Evolutionary conservation across 345 rosid genomes (phyloP).

Genomic region (Populus nigra): DNA sequence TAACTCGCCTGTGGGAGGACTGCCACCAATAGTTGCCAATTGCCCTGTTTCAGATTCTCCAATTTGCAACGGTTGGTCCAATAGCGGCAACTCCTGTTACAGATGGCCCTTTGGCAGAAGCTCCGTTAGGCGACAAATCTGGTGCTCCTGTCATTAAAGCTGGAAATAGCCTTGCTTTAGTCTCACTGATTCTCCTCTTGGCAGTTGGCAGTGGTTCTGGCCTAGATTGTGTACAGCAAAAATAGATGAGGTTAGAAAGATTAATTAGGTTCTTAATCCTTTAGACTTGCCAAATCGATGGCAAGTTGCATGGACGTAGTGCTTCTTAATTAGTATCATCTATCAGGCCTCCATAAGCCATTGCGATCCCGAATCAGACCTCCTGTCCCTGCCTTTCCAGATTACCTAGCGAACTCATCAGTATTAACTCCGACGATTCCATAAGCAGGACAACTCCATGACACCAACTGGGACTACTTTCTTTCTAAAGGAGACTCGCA

Average conservation of each 20-base stretch:
- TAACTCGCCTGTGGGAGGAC: not conserved
- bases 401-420: no score
- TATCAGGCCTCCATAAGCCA: no score
- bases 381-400: no score
- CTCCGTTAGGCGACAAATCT: not conserved
- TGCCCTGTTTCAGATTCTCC: not conserved
- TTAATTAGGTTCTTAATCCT: not conserved
- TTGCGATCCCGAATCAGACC: no score
- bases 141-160: not conserved
- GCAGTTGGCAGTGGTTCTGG: not conserved
- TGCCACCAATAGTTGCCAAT: not conserved
- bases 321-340: not conserved
- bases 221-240: not conserved
- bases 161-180: not conserved
- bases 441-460: no score
- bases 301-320: not conserved
- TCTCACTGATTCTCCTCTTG: not conserved
- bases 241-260: not conserved
- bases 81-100: not conserved
- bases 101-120: slow-evolving; percentile 6
- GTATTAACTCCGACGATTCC: no score
- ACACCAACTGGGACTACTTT: no score
- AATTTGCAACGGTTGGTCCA: slow-evolving; percentile 10
- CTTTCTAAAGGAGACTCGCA: no score
- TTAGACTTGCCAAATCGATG: not conserved